A percentile compares a stretch with the other conserved stretches of the same genome.
These are phyloP conservation scores for Hypoxylon intermedium DNA, from an alignment of 495 filamentous ascomycete genomes.

Conservation along the genomic window DNA sequence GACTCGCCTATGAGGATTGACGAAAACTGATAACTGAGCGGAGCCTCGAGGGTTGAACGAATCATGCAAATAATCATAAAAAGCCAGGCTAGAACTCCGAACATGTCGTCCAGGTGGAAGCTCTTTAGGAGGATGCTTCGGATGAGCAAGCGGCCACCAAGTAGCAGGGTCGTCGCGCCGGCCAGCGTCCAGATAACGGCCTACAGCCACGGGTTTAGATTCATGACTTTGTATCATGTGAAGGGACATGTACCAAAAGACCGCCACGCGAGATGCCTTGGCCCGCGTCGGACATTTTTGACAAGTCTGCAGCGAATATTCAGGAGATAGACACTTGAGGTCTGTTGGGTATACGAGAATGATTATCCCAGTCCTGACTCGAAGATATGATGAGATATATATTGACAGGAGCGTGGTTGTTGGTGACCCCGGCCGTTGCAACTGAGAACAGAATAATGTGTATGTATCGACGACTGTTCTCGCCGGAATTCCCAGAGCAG, in stretches of 20 bases:
- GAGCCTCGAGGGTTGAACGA: conserved; percentile 3
- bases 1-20: conserved; percentile 26
- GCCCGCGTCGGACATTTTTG: conserved; percentile 21
- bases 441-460: no score
- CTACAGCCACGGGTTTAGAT: not conserved
- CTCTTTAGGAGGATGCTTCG: conserved; percentile 15
- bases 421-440: no score
- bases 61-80: conserved; percentile 9
- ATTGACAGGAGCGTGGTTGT: no score
- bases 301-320: not conserved
- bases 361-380: no score
- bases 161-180: conserved; percentile 2
- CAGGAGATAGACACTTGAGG: no score
- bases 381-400: no score
- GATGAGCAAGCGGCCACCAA: conserved; percentile 11
- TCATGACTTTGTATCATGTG: not conserved
- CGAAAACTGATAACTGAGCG: conserved; percentile 14
- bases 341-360: no score
- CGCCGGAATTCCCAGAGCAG: no score
- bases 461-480: no score
- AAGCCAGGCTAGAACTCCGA: conserved; percentile 14
- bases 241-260: conserved; percentile 7
- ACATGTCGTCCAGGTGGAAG: conserved; percentile 22
- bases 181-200: conserved; percentile 11
- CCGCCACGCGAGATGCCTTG: conserved; percentile 8